Evolutionary conservation across 768 basidiomycete genomes (phyloP), one percentile per base, ranked within the genome.

Genomic region (Strobilomyces confusus): DNA sequence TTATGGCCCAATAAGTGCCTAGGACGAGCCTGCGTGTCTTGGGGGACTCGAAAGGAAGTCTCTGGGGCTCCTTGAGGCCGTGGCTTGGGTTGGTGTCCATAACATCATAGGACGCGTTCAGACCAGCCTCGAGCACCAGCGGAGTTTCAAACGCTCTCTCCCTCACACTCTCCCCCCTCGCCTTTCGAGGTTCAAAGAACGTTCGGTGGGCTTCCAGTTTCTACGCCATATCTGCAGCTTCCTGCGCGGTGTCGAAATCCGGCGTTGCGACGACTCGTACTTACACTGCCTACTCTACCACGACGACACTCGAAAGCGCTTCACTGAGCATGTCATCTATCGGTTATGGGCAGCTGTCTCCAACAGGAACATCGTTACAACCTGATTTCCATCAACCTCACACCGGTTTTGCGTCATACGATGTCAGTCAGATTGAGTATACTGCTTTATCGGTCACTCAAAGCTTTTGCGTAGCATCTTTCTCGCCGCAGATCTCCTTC

Each of bases 1-100:
- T 78, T 25, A 92, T 71, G 23, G 79, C 50, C 83, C 93, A 93
- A 69, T 95, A 97, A 1, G 89, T 80, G 5, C 75, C 68, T 53
- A 95, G 76, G 57, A 93, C 84, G 23, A 71, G 71, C 58, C 85
- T 73, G 29, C 87, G 77, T 40, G 77, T 74, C 47, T 53, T 60
- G 45, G 72, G 66, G 14, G 72, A 71, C 66, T 88, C 83, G 58
- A 78, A 84, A 61, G 75, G 74, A 22, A 84, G 69, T 15, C 65
- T 74, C 42, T 77, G 72, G 15, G 83, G 82, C 55, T 84, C 78
- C 50, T 64, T 63, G 54, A 69, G 64, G 25, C 60, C 58, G 51
- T 64, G 59, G 48, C 42, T 57, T 34, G 53, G 38, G 51, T 51
- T 48, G 47, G 64, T 30, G 54, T 69, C 55, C 68, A 69, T 69